Evolutionary conservation across 148 eudicot species (phyloP), one percentile per base, ranked within the genome.

Genomic region (Cornus kousa): DNA sequence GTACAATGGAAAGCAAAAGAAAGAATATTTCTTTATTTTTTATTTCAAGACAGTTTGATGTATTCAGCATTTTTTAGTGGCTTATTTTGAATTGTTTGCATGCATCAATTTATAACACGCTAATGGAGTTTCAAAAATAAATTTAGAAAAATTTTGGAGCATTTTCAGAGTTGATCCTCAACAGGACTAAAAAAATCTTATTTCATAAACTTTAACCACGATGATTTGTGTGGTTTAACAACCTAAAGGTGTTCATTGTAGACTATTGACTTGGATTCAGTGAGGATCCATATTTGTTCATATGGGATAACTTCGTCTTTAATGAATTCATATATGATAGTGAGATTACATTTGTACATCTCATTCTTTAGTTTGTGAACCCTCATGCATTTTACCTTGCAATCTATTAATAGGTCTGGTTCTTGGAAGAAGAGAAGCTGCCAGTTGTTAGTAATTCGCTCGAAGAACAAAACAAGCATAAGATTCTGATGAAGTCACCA

Each of bases 401-500:
- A 31, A 14, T 73, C 67, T n/a, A 24, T 65, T 68, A 74, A 82
- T 81, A 96, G 98, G 98, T 96, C 75, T 88, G 90, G 89, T 90
- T 96, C 81, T 46, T 96, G 80, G 92, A 88, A 87, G 98, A 96
- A 87, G 98, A 93, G 86, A 90, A 81, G 82, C 87, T 96, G 75
- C 99, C 98, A 13, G 95, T 92, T 64, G 86, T 96, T 76, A 87
- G 90, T 70, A 81, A 66, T 84, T 87, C 92, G 35, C 37, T 72
- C 33, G 91, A 80, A 72, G 96, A 87, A 77, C 77, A 82, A 40
- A 82, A 83, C 67, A 88, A 83, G 82, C 89, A 89, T 74, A 90
- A 89, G 79, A 90, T 96, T 72, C 83, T 96, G 74, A 92, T 96
- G 99, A 89, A 92, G 79, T 87, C 99, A 22, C 99, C 97, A 9